phyloP scores from a whole-genome alignment of 2,329 filamentous ascomycete genomes.

The Ceratocystis diversiconidia region DNA sequence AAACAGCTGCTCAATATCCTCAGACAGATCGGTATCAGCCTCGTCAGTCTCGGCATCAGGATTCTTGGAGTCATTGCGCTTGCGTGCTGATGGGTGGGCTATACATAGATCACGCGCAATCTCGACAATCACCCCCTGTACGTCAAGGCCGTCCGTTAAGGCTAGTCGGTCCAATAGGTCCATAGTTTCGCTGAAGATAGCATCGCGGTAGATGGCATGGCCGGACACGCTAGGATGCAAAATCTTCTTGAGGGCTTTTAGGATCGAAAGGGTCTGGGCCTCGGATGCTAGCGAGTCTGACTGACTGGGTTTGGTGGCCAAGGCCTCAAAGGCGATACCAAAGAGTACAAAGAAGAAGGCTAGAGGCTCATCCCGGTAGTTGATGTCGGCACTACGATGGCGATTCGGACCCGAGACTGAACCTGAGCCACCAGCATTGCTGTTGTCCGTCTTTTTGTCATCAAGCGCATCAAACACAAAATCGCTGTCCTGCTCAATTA shows the following conservation, averaged over 20 bases:
- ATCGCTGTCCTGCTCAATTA: conserved; percentile 94
- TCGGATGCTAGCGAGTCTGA: conserved; percentile 51
- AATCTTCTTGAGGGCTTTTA: conserved; percentile 88
- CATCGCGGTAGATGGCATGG: conserved; percentile 89
- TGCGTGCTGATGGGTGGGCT: conserved; percentile 73
- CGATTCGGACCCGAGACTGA: conserved; percentile 20
- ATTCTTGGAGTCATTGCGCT: conserved; percentile 22
- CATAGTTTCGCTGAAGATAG: conserved; percentile 94
- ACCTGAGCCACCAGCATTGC: conserved; percentile 25
- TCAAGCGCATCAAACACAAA: conserved; percentile 96
- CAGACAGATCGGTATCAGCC: conserved; percentile 62
- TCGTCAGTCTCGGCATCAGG: conserved; percentile 29
- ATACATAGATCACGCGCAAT: conserved; percentile 84
- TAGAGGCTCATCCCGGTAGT: conserved; percentile 93
- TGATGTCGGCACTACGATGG: conserved; percentile 52
- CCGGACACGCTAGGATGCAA: conserved; percentile 86
- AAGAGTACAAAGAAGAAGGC: conserved; percentile 99
- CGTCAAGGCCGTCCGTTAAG: conserved; percentile 74
- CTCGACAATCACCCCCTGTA: conserved; percentile 85
- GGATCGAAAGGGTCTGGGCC: conserved; percentile 73
- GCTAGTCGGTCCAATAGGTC: conserved; percentile 86
- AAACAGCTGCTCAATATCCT: conserved; percentile 96
- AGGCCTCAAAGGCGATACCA: conserved; percentile 86
- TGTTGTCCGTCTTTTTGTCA: conserved; percentile 54
- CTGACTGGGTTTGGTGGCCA: conserved; percentile 56